Base-by-base conservation (phyloP, 75 land plant genomes). In the Pseudotsuga menziesii region DNA sequence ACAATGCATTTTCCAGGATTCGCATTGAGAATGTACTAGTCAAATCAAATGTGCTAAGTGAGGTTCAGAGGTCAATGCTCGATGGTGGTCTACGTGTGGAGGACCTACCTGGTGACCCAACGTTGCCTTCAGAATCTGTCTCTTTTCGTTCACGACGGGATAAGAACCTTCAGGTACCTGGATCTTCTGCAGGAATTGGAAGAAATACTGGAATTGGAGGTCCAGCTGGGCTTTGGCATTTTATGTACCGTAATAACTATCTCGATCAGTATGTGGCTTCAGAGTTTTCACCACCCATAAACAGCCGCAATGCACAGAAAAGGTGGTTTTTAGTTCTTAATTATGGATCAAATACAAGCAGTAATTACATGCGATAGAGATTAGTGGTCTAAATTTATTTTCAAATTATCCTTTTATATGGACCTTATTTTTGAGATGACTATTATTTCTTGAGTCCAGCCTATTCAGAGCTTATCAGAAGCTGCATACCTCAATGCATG, bases 181-280 rank as follows among this genome's bases (percentile, higher is more conserved):
- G 82, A 27, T 78, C 86, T 64, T 75, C 76, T 2, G 87, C 59
- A 16, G 82, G 75, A 75, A 58, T 75, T 44, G 76, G 61, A 63
- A 78, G 78, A 32, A 14, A 7, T 61, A 58, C 19, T 58, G 89
- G 88, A n/a, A 78, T 82, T 78, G 99, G 99, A 72, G 99, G 99
- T 54, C 92, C 95, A 59, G 85, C 85, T 84, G 99, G 99, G 74
- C 92, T 97, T 44, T 97, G 93, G 98, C 98, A 97, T 91, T 97
- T 97, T 56, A 92, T 97, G 39, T 97, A 97, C 80, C 82, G 91
- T 44, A 94, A 94, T 80, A 88, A 89, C 56, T 88, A 85, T 80
- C 85, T 97, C 66, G 92, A 92, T 67, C 99, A 97, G 76, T 97
- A 94, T 88, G 98, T 94, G 22, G 87, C 98, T 25, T 97, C 99